Evolutionary conservation across 2,329 filamentous ascomycete genomes (phyloP), one percentile per base, ranked within the genome.

Genomic region (Nannizziopsis arthrosporioides): DNA sequence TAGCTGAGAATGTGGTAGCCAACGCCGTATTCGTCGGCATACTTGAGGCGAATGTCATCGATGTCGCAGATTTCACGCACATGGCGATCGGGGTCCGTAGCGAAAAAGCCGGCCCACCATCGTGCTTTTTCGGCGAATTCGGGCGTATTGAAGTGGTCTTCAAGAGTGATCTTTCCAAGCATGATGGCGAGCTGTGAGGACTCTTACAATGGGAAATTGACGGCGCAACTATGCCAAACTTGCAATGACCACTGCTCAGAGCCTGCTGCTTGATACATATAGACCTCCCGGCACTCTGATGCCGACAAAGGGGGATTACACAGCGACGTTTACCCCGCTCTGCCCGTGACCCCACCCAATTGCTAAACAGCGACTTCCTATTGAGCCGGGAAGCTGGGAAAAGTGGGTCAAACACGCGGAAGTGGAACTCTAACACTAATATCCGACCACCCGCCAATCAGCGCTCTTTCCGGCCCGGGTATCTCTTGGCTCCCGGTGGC

Each of bases 101-200:
- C 72, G 57, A 81, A 82, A 17, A 81, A 61, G 3, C 67, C 63
- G 1, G 78, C 79, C 77, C 77, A 80, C 76, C 77, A 80, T 55
- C 68, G 66, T 4, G 75, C 77, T 61, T 74, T 74, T 53, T 80
- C 75, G 40, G 73, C 68, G 52, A 80, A 70, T 31, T 76, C 71
- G 39, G 79, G 76, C 5, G 80, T 68, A 51, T 73, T 74, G 53
- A 80, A 81, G 11, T 77, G 76, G 63, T 81, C 78, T 60, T 81
- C 78, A 17, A 81, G 67, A 10, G 74, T 74, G 50, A 81, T 70
- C 53, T 82, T 81, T 51, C 78, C 78, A 10, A 72, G 63, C 76
- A 80, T 80, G 17, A 11, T 49, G 30, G 18, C 5, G 34, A 15
- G 35, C 15, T 31, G 2, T 15, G 15, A 17, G 15, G 19, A 27